A percentile compares a stretch with the other conserved stretches of the same genome.
Conservation (phyloP, 306 rosid genomes). For the Leucaena leucocephala region DNA sequence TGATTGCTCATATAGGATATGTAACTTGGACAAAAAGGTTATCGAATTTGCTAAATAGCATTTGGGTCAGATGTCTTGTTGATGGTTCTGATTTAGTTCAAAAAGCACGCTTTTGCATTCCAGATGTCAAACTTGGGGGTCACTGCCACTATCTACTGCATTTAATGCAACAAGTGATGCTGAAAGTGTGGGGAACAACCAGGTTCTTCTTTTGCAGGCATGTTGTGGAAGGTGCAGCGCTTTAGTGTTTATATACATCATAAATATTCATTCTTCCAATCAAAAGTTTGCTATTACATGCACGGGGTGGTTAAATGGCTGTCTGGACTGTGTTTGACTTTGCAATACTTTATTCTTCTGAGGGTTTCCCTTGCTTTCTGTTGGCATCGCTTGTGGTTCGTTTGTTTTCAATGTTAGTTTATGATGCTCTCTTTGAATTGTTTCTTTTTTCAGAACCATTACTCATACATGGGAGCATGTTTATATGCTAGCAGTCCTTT, state of each 20-base stretch:
- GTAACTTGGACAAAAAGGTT: conserved; percentile 78
- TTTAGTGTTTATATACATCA: background rate
- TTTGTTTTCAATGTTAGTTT: background rate
- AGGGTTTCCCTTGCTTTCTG: background rate
- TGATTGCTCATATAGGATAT: conserved; percentile 79
- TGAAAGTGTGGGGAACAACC: conserved; percentile 45
- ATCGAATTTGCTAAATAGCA: conserved; percentile 36
- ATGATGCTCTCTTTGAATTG: background rate
- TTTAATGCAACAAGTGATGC: conserved; percentile 53
- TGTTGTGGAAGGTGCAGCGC: conserved; percentile 82
- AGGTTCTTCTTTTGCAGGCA: conserved; percentile 56
- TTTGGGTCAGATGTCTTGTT: conserved; percentile 66
- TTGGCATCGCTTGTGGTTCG: background rate
- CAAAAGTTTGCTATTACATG: background rate
- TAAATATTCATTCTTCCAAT: conserved; percentile 27
- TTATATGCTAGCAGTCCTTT: background rate
- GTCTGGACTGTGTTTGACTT: background rate
- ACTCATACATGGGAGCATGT: background rate
- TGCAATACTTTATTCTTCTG: background rate
- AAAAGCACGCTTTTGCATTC: conserved; percentile 66
- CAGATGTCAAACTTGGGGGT: conserved; percentile 77
- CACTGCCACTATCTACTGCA: conserved; percentile 63
- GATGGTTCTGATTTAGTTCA: conserved; percentile 52
- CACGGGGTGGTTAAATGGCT: background rate
- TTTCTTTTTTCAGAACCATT: background rate